Evolutionary conservation across 768 basidiomycete species (phyloP).

Genomic region (Leccinum olivaceopallidum): DNA sequence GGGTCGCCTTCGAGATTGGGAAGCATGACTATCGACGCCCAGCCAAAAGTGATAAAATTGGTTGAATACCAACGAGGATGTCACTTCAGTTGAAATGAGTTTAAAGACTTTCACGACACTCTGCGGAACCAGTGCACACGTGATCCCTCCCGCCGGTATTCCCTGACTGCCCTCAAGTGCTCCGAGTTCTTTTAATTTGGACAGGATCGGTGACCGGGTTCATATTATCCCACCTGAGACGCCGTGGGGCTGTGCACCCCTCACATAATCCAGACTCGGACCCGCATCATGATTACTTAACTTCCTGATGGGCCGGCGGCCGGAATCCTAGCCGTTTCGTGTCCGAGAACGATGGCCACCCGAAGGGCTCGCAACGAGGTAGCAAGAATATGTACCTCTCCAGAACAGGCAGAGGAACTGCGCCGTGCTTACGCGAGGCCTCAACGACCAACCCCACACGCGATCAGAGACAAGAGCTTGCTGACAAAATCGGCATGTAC

Average conservation of each 20-base stretch:
- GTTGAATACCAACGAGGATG: too few relatives aligned
- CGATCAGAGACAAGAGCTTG: constrained; percentile 65
- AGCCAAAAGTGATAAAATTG: too few relatives aligned
- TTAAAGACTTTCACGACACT: too few relatives aligned
- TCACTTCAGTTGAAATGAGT: too few relatives aligned
- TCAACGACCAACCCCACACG: constrained; percentile 64
- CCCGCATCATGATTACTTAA: constrained; percentile 31
- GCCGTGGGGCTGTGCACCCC: constrained; percentile 20
- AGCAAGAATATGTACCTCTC: constrained; percentile 58
- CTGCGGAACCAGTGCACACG: too few relatives aligned
- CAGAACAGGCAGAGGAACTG: constrained; percentile 69
- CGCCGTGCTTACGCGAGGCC: constrained; percentile 55
- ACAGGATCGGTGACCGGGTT: constrained; percentile 29
- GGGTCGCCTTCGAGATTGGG: too few relatives aligned
- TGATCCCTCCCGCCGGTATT: too few relatives aligned
- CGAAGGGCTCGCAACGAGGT: constrained; percentile 32
- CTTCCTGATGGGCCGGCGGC: constrained; percentile 38
- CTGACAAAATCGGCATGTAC: constrained; percentile 74
- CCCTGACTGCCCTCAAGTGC: constrained; percentile 21
- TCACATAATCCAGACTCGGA: constrained; percentile 45
- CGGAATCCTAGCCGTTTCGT: constrained; percentile 45
- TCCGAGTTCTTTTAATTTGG: constrained; percentile 24
- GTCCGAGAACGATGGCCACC: constrained; percentile 49
- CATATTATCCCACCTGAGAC: constrained; percentile 30
- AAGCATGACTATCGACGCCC: too few relatives aligned